Conservation (phyloP, 148 eudicot genomes). For the Cornus suecica region DNA sequence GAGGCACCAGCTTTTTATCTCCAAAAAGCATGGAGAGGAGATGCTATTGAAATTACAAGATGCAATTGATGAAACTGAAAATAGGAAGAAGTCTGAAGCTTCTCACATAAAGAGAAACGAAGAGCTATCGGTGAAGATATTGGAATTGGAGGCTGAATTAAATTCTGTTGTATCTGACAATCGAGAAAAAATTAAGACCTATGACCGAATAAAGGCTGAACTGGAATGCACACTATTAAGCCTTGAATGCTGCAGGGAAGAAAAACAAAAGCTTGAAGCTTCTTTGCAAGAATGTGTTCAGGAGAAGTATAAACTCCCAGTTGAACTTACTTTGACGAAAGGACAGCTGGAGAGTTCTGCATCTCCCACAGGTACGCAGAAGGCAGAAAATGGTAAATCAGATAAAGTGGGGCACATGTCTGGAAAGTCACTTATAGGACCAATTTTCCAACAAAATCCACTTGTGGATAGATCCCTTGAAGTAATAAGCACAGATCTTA, state of each 20-base stretch:
- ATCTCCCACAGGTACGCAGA: conserved; percentile 23
- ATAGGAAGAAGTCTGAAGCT: conserved; percentile 69
- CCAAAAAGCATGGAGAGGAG: conserved; percentile 88
- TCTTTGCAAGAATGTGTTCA: conserved; percentile 53
- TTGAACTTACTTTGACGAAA: conserved; percentile 43
- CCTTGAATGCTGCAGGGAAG: conserved; percentile 94
- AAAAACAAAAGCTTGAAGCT: conserved; percentile 64
- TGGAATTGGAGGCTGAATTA: conserved; percentile 64
- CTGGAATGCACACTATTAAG: conserved; percentile 82
- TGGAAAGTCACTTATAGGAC: conserved; percentile 11
- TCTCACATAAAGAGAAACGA: conserved; percentile 62
- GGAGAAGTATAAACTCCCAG: conserved; percentile 41
- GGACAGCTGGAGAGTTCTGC: conserved; percentile 38
- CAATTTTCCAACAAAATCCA: conserved; percentile 11
- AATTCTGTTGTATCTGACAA: conserved; percentile 56
- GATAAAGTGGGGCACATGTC: conserved; percentile 18
- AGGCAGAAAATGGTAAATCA: conserved; percentile 23
- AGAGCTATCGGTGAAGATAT: conserved; percentile 58
- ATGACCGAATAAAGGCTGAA: conserved; percentile 71
- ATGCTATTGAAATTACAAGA: conserved; percentile 89
- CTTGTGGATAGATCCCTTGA: conserved; percentile 13
- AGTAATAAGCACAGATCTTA: conserved; percentile 13
- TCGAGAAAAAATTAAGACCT: conserved; percentile 56
- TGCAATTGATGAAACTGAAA: conserved; percentile 71
- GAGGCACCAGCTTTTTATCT: conserved; percentile 67